Conservation (phyloP, 306 rosid genomes). For the Cyclanthera cordifolia region DNA sequence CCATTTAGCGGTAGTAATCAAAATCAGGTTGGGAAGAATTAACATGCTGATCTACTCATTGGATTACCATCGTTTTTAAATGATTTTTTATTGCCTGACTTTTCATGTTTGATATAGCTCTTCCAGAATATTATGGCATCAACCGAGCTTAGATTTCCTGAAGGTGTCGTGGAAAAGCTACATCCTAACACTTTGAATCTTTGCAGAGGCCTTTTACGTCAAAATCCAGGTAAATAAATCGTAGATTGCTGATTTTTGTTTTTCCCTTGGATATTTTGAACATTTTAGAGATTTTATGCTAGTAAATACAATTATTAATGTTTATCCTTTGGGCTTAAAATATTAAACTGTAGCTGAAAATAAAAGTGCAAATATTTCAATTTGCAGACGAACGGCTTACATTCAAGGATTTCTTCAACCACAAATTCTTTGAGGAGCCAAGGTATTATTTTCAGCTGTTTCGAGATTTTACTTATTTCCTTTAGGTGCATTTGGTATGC, state of each 20-base stretch:
- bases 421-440: slow-evolving; percentile 47
- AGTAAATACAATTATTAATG: background rate
- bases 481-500: slow-evolving; percentile 3
- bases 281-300: background rate
- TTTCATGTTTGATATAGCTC: slow-evolving; percentile 47
- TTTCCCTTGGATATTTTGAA: background rate
- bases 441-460: slow-evolving; percentile 32
- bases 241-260: background rate
- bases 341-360: background rate
- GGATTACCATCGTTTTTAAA: background rate
- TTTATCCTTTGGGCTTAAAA: background rate
- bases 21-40: slow-evolving; percentile 41
- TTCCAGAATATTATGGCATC: slow-evolving; percentile 67
- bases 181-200: slow-evolving; percentile 80
- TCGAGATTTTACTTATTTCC: background rate
- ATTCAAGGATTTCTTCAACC: slow-evolving; percentile 69
- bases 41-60: background rate
- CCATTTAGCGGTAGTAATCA: slow-evolving; percentile 77
- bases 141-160: slow-evolving; percentile 62
- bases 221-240: slow-evolving; percentile 52
- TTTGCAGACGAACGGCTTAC: slow-evolving; percentile 83
- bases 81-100: slow-evolving; percentile 12
- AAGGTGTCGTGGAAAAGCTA: slow-evolving; percentile 45
- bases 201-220: slow-evolving; percentile 76
- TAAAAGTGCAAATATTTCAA: slow-evolving; percentile 17